Conservation (phyloP, 805 yeast genomes). For the Tetrapisispora namnaoensis region DNA sequence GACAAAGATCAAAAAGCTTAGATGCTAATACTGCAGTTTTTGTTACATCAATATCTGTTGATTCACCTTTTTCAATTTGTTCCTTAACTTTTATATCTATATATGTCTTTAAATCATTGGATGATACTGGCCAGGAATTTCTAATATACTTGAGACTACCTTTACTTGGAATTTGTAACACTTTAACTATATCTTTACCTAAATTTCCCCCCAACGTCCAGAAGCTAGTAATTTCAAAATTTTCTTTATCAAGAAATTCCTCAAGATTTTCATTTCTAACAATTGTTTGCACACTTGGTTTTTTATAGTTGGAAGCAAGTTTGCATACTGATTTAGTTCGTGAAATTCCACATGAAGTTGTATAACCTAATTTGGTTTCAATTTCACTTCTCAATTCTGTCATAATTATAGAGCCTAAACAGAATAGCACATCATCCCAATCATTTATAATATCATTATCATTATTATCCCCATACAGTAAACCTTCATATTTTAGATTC, state of each 20-base stretch:
- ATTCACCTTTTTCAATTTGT: slow-evolving; percentile 3
- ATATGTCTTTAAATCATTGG: slow-evolving; percentile 25
- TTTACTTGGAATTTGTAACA: slow-evolving; percentile 42
- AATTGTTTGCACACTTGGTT: slow-evolving; percentile 82
- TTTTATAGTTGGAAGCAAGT: slow-evolving; percentile 72
- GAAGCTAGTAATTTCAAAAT: slow-evolving; percentile 60
- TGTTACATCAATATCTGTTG: slow-evolving; percentile 25
- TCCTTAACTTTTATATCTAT: slow-evolving; percentile 10
- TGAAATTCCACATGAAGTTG: slow-evolving; percentile 84
- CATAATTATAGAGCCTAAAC: slow-evolving; percentile 57
- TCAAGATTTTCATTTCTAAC: slow-evolving; percentile 41
- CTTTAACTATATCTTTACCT: slow-evolving; percentile 50
- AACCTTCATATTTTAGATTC: slow-evolving; percentile 14
- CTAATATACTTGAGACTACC: slow-evolving; percentile 43
- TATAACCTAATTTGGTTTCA: slow-evolving; percentile 52
- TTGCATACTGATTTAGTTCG: slow-evolving; percentile 73
- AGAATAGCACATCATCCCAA: slow-evolving; percentile 75
- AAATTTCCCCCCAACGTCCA: slow-evolving; percentile 89
- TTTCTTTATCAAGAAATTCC: slow-evolving; percentile 40
- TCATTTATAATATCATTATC: slow-evolving; percentile 28
- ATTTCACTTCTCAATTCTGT: slow-evolving; percentile 45
- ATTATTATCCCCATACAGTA: slow-evolving; percentile 12
- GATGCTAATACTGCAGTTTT: slow-evolving; percentile 42
- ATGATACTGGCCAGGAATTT: slow-evolving; percentile 35
- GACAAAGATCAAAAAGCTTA: slow-evolving; percentile 48